Evolutionary conservation across 1,284 basidiomycete genomes (phyloP).

Genomic region (Apiotrichum domesticum): DNA sequence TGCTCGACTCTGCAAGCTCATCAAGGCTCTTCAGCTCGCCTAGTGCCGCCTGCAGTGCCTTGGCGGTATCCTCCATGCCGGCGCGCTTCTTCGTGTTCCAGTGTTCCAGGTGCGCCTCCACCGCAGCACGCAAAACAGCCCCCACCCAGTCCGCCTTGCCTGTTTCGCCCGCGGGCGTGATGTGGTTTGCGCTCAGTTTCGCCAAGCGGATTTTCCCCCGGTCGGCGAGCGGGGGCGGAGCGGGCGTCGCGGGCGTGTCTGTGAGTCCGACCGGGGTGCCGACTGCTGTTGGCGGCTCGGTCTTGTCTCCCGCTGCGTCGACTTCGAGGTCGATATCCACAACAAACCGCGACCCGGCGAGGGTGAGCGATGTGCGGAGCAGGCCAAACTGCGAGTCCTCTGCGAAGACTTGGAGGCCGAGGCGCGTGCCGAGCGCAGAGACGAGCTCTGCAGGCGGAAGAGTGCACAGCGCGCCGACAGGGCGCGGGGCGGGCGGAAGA

Average conservation of each 20-base stretch:
- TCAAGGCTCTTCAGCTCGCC: slow-evolving; percentile 35
- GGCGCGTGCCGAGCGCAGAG: slow-evolving; percentile 20
- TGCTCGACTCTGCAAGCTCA: slow-evolving; percentile 18
- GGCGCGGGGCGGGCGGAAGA: slow-evolving; percentile 10
- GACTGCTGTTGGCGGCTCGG: slow-evolving; percentile 8
- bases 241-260: neutral
- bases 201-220: slow-evolving; percentile 25
- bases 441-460: slow-evolving; percentile 31
- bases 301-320: slow-evolving; percentile 25
- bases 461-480: slow-evolving; percentile 14
- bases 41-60: slow-evolving; percentile 26
- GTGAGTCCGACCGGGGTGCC: neutral
- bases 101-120: slow-evolving; percentile 26
- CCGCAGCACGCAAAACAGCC: slow-evolving; percentile 9
- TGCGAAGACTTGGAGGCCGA: slow-evolving; percentile 34
- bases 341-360: slow-evolving; percentile 38
- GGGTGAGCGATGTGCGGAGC: slow-evolving; percentile 31
- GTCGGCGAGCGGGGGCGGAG: neutral
- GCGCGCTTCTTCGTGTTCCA: slow-evolving; percentile 25
- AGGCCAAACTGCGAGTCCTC: slow-evolving; percentile 44
- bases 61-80: slow-evolving; percentile 11
- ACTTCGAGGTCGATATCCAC: slow-evolving; percentile 41
- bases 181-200: slow-evolving; percentile 35
- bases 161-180: slow-evolving; percentile 22
- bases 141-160: slow-evolving; percentile 32